phyloP scores from a whole-genome alignment of 805 yeast species.

The Kregervanrija pseudodelftensis region DNA sequence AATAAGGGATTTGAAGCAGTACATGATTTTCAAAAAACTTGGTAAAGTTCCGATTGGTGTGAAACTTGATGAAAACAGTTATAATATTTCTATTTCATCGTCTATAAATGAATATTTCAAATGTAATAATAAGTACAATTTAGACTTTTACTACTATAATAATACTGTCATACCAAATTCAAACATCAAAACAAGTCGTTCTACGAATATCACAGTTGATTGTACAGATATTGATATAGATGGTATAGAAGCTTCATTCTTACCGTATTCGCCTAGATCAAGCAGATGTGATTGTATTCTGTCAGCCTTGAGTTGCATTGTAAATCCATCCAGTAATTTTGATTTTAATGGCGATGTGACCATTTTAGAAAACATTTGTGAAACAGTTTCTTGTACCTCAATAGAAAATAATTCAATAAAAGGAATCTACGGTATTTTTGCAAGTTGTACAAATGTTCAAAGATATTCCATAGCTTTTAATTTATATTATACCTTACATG shows the following conservation, averaged over 20 bases:
- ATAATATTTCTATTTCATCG: not conserved
- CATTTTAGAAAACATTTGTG: constrained; percentile 27
- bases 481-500: constrained; percentile 24
- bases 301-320: constrained; percentile 32
- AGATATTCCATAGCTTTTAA: constrained; percentile 35
- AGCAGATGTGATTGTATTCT: constrained; percentile 39
- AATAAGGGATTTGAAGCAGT: constrained; percentile 71
- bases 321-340: constrained; percentile 18
- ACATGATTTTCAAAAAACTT: constrained; percentile 38
- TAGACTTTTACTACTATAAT: constrained; percentile 12
- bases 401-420: constrained; percentile 28
- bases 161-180: constrained; percentile 3
- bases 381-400: constrained; percentile 32
- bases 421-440: constrained; percentile 37
- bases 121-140: constrained; percentile 9
- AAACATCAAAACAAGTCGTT: not conserved
- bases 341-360: constrained; percentile 1
- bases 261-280: constrained; percentile 37
- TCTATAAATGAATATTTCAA: constrained; percentile 7
- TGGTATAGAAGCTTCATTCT: constrained; percentile 12
- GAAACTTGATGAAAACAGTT: not conserved
- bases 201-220: not conserved
- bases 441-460: constrained; percentile 33
- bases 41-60: constrained; percentile 34
- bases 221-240: constrained; percentile 3